phyloP scores from a whole-genome alignment of 1,139 yeast genomes.

The Suhomyces kunorum region DNA sequence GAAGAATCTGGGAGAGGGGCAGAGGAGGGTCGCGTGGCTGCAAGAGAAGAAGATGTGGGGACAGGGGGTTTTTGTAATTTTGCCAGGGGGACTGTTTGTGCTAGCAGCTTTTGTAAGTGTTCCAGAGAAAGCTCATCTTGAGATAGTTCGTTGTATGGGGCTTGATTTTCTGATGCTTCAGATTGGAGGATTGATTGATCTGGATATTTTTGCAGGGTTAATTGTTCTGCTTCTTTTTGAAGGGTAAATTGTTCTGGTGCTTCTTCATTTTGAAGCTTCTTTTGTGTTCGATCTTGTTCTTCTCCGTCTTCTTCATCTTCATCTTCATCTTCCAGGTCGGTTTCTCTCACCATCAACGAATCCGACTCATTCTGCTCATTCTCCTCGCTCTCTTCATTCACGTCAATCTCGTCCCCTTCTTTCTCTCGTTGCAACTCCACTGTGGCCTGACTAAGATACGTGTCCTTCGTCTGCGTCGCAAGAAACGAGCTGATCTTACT shows the following conservation, averaged over 20 bases:
- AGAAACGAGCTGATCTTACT: constrained; percentile 53
- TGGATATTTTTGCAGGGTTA: neutral
- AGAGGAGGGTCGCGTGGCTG: too few species aligned
- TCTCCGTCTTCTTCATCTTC: constrained; percentile 2
- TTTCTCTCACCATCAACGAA: neutral
- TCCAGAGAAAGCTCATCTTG: too few species aligned
- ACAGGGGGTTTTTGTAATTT: too few species aligned
- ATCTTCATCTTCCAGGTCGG: neutral
- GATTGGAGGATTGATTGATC: neutral
- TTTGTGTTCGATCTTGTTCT: too few species aligned
- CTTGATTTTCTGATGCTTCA: neutral
- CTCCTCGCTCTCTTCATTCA: neutral
- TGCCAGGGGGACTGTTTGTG: too few species aligned
- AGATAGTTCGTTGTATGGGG: too few species aligned
- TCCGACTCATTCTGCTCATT: neutral
- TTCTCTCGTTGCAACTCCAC: neutral
- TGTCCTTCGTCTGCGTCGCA: constrained; percentile 14
- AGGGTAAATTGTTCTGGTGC: neutral
- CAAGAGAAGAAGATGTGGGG: too few species aligned
- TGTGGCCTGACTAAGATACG: constrained; percentile 4
- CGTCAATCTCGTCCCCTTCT: neutral
- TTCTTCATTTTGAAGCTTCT: too few species aligned
- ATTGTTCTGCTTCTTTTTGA: too few species aligned
- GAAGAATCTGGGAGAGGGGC: neutral
- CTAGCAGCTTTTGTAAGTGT: too few species aligned